A percentile compares a stretch with the other conserved stretches of the same genome.
phyloP scores from a whole-genome alignment of 1,284 basidiomycete species.

The Trametes polyzona region DNA sequence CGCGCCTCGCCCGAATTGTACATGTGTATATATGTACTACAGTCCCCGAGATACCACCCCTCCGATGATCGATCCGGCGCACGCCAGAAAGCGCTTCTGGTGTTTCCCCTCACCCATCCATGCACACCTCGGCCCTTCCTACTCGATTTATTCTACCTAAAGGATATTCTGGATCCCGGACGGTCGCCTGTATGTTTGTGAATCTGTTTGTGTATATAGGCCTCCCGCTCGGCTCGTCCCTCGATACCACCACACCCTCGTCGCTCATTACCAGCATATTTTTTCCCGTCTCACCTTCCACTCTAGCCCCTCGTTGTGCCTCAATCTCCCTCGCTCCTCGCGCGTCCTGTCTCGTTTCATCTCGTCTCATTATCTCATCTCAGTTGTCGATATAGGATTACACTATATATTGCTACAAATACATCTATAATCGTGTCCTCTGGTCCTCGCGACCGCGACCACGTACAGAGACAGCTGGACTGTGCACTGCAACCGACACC shows the following conservation, averaged over 20 bases:
- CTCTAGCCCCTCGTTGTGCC: not conserved
- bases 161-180: constrained; percentile 1
- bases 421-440: constrained; percentile 25
- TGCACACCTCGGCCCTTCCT: not conserved
- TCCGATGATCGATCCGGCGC: not conserved
- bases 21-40: not conserved
- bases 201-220: not conserved
- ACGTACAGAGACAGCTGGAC: not conserved
- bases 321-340: not conserved
- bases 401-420: constrained; percentile 28
- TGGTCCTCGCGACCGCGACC: constrained; percentile 2
- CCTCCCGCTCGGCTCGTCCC: too few relatives aligned
- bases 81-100: not conserved
- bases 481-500: too few relatives aligned
- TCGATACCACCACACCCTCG: not conserved
- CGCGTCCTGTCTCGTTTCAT: not conserved
- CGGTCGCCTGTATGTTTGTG: not conserved
- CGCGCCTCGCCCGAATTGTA: not conserved
- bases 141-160: not conserved
- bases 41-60: not conserved
- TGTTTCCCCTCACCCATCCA: not conserved
- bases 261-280: not conserved
- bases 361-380: not conserved
- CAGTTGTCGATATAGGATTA: constrained; percentile 25
- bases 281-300: not conserved